A percentile compares a stretch with the other conserved stretches of the same genome.
These are phyloP conservation scores for Aphanomyces euteiches DNA, from an alignment of 352 stramenopile genomes.

Conservation along the genomic window DNA sequence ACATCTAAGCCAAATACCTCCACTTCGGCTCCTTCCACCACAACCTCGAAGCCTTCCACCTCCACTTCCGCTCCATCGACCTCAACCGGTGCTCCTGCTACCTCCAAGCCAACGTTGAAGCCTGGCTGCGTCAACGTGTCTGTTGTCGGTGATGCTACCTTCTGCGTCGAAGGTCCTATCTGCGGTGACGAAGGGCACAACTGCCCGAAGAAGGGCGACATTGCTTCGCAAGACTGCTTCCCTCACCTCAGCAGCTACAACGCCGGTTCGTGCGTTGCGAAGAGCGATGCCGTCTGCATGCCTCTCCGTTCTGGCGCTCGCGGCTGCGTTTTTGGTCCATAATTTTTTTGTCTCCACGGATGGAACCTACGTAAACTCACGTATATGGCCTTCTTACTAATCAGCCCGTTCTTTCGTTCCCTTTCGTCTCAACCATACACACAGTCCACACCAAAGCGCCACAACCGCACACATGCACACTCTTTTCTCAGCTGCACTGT, in stretches of 20 bases:
- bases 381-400: too few species aligned
- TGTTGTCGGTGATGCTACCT: slow-evolving; percentile 44
- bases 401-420: too few species aligned
- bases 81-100: not conserved
- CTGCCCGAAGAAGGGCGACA: slow-evolving; percentile 43
- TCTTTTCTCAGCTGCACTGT: too few species aligned
- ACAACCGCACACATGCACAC: too few species aligned
- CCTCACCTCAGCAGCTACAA: slow-evolving; percentile 32
- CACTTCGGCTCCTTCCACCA: not conserved
- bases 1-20: not conserved
- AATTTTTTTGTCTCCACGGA: slow-evolving; percentile 3
- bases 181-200: slow-evolving; percentile 35
- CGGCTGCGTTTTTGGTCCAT: slow-evolving; percentile 39
- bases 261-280: slow-evolving; percentile 36
- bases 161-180: slow-evolving; percentile 44
- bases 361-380: too few species aligned
- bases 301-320: slow-evolving; percentile 31
- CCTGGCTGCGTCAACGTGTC: slow-evolving; percentile 37
- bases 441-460: too few species aligned
- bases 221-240: slow-evolving; percentile 38
- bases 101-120: slow-evolving; percentile 5
- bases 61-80: not conserved
- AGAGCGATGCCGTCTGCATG: slow-evolving; percentile 43
- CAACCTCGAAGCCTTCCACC: not conserved
- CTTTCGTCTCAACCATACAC: too few species aligned